Conservation (phyloP, 163 green algal species). For the Botryococcus braunii region DNA sequence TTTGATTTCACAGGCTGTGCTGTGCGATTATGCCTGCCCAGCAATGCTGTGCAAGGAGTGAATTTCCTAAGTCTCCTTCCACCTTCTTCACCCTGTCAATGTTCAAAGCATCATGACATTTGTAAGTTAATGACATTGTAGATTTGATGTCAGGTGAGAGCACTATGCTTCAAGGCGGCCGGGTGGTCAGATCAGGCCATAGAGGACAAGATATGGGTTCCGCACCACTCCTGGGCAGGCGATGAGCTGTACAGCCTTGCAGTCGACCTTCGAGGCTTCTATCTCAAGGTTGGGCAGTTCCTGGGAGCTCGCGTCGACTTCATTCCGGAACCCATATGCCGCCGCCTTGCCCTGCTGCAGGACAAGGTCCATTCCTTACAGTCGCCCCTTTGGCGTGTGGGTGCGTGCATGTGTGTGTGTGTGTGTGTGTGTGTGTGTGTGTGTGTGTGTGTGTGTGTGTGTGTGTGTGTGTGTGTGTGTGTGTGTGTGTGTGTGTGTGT, state of each 20-base stretch:
- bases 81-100: not conserved
- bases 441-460: no score
- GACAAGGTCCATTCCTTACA: conserved; percentile 49
- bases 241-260: conserved; percentile 72
- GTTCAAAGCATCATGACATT: not conserved
- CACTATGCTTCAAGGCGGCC: not conserved
- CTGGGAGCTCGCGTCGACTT: conserved; percentile 81
- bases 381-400: no score
- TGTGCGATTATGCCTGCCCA: no score
- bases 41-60: not conserved
- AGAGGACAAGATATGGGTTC: conserved; percentile 50
- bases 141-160: not conserved
- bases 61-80: not conserved
- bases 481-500: no score
- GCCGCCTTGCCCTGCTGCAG: conserved; percentile 64
- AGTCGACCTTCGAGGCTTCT: conserved; percentile 77
- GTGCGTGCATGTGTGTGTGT: no score
- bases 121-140: not conserved
- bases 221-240: conserved; percentile 61
- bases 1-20: no score
- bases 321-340: conserved; percentile 75
- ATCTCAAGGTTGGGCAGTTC: conserved; percentile 86
- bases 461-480: no score
- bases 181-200: conserved; percentile 17
- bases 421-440: no score